Percentiles rank a stretch among this genome's conserved stretches.
These are phyloP conservation scores for Naematelia encephala DNA, from an alignment of 768 basidiomycete species.

Conservation along the genomic window DNA sequence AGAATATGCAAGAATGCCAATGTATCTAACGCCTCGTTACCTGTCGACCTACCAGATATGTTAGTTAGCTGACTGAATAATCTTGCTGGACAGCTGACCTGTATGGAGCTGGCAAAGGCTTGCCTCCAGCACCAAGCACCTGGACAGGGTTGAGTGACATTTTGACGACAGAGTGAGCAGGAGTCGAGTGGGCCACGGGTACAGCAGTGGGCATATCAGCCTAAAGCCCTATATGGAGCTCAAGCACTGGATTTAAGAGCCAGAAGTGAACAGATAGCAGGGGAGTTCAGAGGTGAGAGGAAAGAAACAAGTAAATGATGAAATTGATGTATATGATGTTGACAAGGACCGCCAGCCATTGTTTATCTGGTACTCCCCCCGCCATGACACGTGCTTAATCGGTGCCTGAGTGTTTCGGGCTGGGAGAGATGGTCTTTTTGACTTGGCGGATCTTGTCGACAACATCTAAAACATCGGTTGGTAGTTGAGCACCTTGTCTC, in stretches of 20 bases:
- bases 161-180: slow-evolving; percentile 19
- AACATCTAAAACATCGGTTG: no score
- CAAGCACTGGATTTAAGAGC: no score
- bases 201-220: neutral
- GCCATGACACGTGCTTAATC: neutral
- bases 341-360: no score
- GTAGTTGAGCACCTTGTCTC: no score
- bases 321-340: no score
- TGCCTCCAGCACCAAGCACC: slow-evolving; percentile 44
- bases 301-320: neutral
- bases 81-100: slow-evolving; percentile 29
- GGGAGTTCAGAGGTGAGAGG: neutral
- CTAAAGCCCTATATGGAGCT: no score
- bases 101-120: slow-evolving; percentile 43
- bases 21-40: slow-evolving; percentile 62
- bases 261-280: neutral
- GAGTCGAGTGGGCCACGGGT: neutral
- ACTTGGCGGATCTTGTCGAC: slow-evolving; percentile 2
- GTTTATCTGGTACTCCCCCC: neutral
- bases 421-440: neutral
- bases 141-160: slow-evolving; percentile 2
- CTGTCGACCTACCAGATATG: slow-evolving; percentile 36
- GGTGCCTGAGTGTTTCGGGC: slow-evolving; percentile 2
- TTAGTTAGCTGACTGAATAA: neutral
- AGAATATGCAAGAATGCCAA: slow-evolving; percentile 88